Evolutionary conservation across 495 filamentous ascomycete genomes (phyloP).

Genomic region (Hypoxylon trugodes): DNA sequence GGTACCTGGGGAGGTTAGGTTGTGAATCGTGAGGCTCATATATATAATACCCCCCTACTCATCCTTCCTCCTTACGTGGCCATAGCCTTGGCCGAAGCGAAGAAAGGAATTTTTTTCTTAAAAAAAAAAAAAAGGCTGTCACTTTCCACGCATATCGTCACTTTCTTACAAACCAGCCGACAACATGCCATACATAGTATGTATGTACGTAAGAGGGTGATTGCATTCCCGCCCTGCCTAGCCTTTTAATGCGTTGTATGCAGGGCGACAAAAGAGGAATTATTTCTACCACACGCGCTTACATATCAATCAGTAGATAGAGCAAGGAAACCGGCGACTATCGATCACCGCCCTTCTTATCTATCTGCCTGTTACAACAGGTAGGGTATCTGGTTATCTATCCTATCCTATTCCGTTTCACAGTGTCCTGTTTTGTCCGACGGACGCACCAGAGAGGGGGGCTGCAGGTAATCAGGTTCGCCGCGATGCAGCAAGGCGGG

Average conservation of each 20-base stretch:
- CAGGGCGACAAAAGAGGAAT: conserved; percentile 20
- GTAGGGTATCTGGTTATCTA: too few species aligned
- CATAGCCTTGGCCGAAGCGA: not conserved
- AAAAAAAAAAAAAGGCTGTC: conserved; percentile 11
- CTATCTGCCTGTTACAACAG: too few species aligned
- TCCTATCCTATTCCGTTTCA: conserved; percentile 22
- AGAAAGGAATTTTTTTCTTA: too few species aligned
- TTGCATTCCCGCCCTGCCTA: conserved; percentile 30
- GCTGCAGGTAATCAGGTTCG: conserved; percentile 37
- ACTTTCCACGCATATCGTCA: conserved; percentile 8
- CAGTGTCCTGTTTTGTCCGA: conserved; percentile 20
- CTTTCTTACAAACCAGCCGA: not conserved
- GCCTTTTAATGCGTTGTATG: conserved; percentile 13
- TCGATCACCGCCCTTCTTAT: too few species aligned
- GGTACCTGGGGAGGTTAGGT: conserved; percentile 9
- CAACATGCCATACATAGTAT: conserved; percentile 1
- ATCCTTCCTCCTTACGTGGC: conserved; percentile 1
- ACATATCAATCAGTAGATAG: too few species aligned
- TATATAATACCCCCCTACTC: conserved; percentile 29
- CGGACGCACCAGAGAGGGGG: conserved; percentile 21
- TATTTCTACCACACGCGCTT: too few species aligned
- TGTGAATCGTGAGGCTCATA: conserved; percentile 29
- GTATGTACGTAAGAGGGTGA: conserved; percentile 23
- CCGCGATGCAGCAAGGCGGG: conserved; percentile 32
- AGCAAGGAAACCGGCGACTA: conserved; percentile 1